A percentile compares a stretch with the other conserved stretches of the same genome.
phyloP scores from a whole-genome alignment of 345 rosid genomes.

The Salix koriyanagi region DNA sequence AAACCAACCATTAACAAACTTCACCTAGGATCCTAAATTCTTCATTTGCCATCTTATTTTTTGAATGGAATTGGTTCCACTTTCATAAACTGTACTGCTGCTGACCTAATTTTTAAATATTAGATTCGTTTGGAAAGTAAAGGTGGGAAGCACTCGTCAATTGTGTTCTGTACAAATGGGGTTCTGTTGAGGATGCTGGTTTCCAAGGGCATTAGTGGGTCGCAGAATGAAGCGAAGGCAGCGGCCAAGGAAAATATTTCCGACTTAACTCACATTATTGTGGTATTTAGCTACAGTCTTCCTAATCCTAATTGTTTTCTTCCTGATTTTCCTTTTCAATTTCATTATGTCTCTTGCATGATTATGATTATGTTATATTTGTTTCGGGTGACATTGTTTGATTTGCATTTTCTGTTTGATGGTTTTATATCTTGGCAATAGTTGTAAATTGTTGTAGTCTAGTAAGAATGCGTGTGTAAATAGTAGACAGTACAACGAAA shows the following conservation, averaged over 20 bases:
- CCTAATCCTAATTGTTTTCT: neutral
- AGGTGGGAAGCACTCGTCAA: conserved; percentile 82
- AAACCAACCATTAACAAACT: neutral
- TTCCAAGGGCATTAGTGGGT: conserved; percentile 40
- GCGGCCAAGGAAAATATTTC: conserved; percentile 35
- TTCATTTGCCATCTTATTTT: neutral
- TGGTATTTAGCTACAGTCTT: conserved; percentile 49
- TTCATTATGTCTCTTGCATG: neutral
- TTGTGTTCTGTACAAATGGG: conserved; percentile 95
- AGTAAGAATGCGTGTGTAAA: too few relatives aligned
- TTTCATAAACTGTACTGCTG: neutral
- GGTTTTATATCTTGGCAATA: neutral
- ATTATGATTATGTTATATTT: neutral
- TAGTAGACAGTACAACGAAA: too few relatives aligned
- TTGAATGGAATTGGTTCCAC: neutral
- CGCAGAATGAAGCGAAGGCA: conserved; percentile 24
- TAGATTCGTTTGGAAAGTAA: conserved; percentile 88
- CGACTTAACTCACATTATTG: conserved; percentile 83
- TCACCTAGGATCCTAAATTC: neutral
- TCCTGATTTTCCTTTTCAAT: neutral
- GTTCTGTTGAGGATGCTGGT: conserved; percentile 76
- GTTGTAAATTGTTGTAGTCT: neutral
- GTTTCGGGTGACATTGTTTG: neutral
- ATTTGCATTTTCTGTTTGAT: neutral
- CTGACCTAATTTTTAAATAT: conserved; percentile 15